These are phyloP conservation scores for Leersia perrieri DNA, from an alignment of 176 grass and related monocot species.

Conservation along the genomic window DNA sequence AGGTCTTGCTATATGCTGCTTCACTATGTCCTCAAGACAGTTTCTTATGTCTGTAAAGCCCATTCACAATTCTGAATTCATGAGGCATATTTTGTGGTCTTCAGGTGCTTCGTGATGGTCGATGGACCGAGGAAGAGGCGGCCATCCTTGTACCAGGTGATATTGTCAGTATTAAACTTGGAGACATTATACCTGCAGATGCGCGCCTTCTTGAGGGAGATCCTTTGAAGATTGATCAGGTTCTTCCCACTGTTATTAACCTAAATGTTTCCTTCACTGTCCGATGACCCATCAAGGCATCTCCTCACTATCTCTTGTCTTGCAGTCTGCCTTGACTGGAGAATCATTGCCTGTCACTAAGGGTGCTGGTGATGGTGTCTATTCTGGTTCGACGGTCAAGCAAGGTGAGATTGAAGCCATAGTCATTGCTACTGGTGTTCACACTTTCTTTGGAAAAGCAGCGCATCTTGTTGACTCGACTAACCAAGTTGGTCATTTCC, in stretches of 20 bases:
- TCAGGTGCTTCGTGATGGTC: slow-evolving; percentile 60
- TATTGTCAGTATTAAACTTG: slow-evolving; percentile 68
- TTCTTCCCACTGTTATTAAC: slow-evolving; percentile 14
- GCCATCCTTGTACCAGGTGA: slow-evolving; percentile 78
- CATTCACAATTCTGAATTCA: background rate
- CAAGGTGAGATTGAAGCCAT: slow-evolving; percentile 73
- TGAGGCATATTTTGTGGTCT: background rate
- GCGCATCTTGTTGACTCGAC: slow-evolving; percentile 81
- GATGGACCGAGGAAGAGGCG: slow-evolving; percentile 62
- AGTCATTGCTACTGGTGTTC: slow-evolving; percentile 78
- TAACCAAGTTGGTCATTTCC: slow-evolving; percentile 85
- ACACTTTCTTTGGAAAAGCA: slow-evolving; percentile 87
- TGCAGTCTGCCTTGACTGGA: slow-evolving; percentile 68
- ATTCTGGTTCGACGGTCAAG: slow-evolving; percentile 76
- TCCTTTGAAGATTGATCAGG: slow-evolving; percentile 86
- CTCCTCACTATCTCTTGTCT: background rate
- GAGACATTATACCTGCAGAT: slow-evolving; percentile 75
- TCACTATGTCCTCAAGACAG: background rate
- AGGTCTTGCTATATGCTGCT: slow-evolving; percentile 30
- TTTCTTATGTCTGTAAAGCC: background rate
- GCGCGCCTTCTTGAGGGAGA: slow-evolving; percentile 79
- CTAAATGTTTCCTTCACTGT: background rate
- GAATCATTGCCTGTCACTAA: slow-evolving; percentile 74
- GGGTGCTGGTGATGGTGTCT: slow-evolving; percentile 70
- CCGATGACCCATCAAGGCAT: background rate